These are phyloP conservation scores for Zoysia pacifica DNA, from an alignment of 176 grass and related monocot genomes.

Conservation along the genomic window DNA sequence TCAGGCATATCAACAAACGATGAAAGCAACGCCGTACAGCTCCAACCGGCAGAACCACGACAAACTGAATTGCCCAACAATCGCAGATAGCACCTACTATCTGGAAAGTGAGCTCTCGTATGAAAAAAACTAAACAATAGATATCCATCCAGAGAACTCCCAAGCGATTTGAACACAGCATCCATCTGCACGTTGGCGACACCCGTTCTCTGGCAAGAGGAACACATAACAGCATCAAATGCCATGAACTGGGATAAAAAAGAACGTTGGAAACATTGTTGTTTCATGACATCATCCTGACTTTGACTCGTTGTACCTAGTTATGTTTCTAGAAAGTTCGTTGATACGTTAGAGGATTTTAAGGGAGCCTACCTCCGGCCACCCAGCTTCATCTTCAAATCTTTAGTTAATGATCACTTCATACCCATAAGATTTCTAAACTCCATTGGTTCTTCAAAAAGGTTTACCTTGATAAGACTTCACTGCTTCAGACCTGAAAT, in stretches of 20 bases:
- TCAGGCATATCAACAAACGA: constrained; percentile 62
- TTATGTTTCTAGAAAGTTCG: constrained; percentile 30
- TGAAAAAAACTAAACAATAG: constrained; percentile 43
- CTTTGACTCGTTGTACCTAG: not conserved
- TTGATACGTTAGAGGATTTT: constrained; percentile 35
- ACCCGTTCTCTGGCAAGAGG: constrained; percentile 72
- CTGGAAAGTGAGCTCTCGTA: constrained; percentile 46
- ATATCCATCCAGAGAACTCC: constrained; percentile 49
- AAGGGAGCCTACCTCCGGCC: constrained; percentile 70
- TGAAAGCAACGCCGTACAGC: constrained; percentile 61
- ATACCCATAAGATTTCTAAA: constrained; percentile 25
- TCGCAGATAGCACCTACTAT: constrained; percentile 44
- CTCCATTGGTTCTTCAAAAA: constrained; percentile 29
- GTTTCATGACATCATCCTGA: constrained; percentile 32
- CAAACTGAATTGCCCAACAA: constrained; percentile 50
- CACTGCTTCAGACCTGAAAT: constrained; percentile 46
- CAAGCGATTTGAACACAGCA: constrained; percentile 50
- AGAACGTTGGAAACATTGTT: not conserved
- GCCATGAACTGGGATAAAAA: constrained; percentile 30
- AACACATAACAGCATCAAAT: constrained; percentile 80
- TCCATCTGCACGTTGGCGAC: constrained; percentile 42
- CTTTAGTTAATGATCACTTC: constrained; percentile 28
- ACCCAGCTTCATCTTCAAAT: constrained; percentile 60
- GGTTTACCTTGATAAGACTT: constrained; percentile 29
- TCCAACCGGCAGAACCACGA: constrained; percentile 66